phyloP scores from a whole-genome alignment of 352 stramenopile species.

The Globisporangium ultimum region DNA sequence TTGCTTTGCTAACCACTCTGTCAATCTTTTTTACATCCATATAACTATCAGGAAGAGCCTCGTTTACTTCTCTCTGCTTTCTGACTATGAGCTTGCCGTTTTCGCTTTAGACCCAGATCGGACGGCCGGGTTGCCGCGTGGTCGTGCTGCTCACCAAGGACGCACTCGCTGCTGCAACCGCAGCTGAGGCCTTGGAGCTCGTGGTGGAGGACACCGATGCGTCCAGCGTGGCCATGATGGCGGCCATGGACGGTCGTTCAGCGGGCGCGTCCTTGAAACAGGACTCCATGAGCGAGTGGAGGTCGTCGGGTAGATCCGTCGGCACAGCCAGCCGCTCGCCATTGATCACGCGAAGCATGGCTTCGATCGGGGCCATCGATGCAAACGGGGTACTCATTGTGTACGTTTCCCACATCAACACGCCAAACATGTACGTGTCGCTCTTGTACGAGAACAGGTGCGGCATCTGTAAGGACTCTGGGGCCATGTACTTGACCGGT shows the following conservation, averaged over 20 bases:
- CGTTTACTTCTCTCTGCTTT: too few relatives aligned
- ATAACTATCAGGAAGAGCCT: too few relatives aligned
- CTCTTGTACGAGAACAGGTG: constrained; percentile 76
- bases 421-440: constrained; percentile 82
- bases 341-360: constrained; percentile 56
- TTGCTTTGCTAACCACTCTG: too few relatives aligned
- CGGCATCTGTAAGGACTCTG: constrained; percentile 71
- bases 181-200: neutral
- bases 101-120: constrained; percentile 31
- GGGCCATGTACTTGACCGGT: constrained; percentile 83
- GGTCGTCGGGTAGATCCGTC: constrained; percentile 32
- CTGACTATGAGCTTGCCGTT: constrained; percentile 2
- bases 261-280: constrained; percentile 67
- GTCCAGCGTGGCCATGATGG: constrained; percentile 53
- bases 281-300: constrained; percentile 57
- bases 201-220: constrained; percentile 14
- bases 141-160: constrained; percentile 8
- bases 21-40: too few relatives aligned
- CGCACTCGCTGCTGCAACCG: constrained; percentile 12
- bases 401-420: constrained; percentile 83
- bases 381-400: constrained; percentile 52
- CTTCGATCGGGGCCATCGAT: constrained; percentile 49
- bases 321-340: constrained; percentile 59
- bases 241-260: constrained; percentile 64
- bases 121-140: constrained; percentile 5